A percentile compares a stretch with the other conserved stretches of the same genome.
Evolutionary conservation across 306 rosid species (phyloP).

Genomic region (Cucurbita ficifolia): DNA sequence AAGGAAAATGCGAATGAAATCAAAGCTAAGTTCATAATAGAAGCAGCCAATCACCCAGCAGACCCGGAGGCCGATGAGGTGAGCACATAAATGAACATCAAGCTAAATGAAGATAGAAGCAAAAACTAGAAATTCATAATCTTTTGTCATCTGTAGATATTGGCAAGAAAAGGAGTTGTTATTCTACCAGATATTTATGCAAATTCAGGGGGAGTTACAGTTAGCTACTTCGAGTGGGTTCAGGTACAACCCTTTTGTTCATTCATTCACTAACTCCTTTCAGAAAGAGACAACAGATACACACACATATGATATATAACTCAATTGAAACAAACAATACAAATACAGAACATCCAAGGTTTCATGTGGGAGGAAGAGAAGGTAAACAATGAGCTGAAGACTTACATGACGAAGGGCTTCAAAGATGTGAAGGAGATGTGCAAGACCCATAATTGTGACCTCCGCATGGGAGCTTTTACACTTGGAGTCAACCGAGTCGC

Average conservation of each 20-base stretch:
- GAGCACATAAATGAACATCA: not conserved
- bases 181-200: constrained; percentile 94
- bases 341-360: constrained; percentile 84
- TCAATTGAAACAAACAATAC: not conserved
- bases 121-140: not conserved
- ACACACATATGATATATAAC: not conserved
- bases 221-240: constrained; percentile 96
- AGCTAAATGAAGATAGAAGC: not conserved
- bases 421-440: constrained; percentile 83
- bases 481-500: constrained; percentile 82
- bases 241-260: constrained; percentile 34
- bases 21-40: constrained; percentile 68
- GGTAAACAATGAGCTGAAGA: constrained; percentile 57
- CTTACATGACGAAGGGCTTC: constrained; percentile 71
- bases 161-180: constrained; percentile 61
- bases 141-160: constrained; percentile 35
- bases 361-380: constrained; percentile 91
- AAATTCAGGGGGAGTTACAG: constrained; percentile 95
- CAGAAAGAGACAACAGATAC: not conserved
- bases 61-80: constrained; percentile 99
- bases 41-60: constrained; percentile 93
- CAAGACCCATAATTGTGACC: constrained; percentile 56
- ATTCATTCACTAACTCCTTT: not conserved
- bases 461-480: constrained; percentile 93
- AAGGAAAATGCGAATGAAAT: constrained; percentile 80